A percentile compares a stretch with the other conserved stretches of the same genome.
Evolutionary conservation across 1,284 basidiomycete species (phyloP).

Genomic region (Agroathelia rolfsii): DNA sequence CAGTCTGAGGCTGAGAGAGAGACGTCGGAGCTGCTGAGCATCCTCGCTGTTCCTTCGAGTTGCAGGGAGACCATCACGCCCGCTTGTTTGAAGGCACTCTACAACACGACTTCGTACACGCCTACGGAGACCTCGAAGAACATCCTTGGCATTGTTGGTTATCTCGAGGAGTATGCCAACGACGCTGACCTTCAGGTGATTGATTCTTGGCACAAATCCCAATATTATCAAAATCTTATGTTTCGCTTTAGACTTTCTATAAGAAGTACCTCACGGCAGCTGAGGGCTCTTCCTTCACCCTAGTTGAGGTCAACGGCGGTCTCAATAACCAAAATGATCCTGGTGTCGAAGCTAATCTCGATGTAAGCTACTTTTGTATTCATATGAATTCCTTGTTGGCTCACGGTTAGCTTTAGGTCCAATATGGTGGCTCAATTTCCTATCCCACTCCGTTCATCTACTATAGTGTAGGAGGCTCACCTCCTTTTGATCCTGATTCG

Average conservation of each 20-base stretch:
- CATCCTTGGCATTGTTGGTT: conserved; percentile 22
- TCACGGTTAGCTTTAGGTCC: conserved; percentile 13
- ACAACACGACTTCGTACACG: conserved; percentile 21
- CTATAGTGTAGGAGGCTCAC: background rate
- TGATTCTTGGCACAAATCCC: background rate
- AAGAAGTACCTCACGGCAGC: background rate
- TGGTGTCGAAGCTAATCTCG: conserved; percentile 21
- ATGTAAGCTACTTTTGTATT: conserved; percentile 12
- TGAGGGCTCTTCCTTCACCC: conserved; percentile 15
- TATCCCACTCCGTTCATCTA: no score
- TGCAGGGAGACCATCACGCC: conserved; percentile 17
- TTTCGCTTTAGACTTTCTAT: background rate
- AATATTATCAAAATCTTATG: background rate
- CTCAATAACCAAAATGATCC: conserved; percentile 22
- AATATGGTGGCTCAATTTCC: no score
- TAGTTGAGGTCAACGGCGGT: conserved; percentile 20
- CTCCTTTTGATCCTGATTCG: conserved; percentile 9
- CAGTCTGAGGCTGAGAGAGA: conserved; percentile 8
- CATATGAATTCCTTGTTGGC: conserved; percentile 12
- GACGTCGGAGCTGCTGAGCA: conserved; percentile 3
- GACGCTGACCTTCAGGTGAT: conserved; percentile 12
- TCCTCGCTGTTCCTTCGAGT: conserved; percentile 12
- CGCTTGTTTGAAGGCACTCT: conserved; percentile 20
- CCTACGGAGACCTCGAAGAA: conserved; percentile 20
- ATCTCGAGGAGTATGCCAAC: conserved; percentile 20